Evolutionary conservation across 345 rosid genomes (phyloP), one percentile per base, ranked within the genome.

Genomic region (Balakata baccata): DNA sequence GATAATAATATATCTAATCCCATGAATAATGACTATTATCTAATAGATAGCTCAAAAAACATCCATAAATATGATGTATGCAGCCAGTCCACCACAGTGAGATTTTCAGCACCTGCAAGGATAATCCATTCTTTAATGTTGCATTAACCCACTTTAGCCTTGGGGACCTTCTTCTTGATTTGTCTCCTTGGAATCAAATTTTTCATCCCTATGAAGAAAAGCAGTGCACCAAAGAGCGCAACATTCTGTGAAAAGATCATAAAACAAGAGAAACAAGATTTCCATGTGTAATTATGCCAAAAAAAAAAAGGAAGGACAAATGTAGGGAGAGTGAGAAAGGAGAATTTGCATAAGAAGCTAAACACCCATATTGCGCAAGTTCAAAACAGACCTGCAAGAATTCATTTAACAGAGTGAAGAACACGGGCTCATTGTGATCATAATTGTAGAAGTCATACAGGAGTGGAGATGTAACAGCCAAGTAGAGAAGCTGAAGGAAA

Each of bases 371-470:
- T 1, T 5, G 59, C 63, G 41, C 12, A 13, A 11, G 43, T 64
- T 67, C 56, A 9, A 20, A 56, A 67, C 79, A 73, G 68, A 92
- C 96, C 97, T 86, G 91, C 66, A 87, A 74, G 83, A 92, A 89
- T 74, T 89, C 89, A 13, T 85, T 77, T 39, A 89, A 76, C 70
- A 92, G 89, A 69, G 37, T 71, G 64, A 72, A 37, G 66, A 86
- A 85, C 51, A 81, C 81, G 0, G 84, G 84, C 54, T 87, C 85
- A 62, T 72, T 41, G 4, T 80, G 86, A 23, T 78, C 76, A 18
- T 87, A 89, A 87, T 92, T 89, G 86, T 90, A 92, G 92, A 92
- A 94, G 87, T 94, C 94, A 47, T 85, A 87, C 67, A 92, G 79
- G 76, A 94, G 80, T 17, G 98, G 96, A 60, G 91, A 75, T 52